phyloP scores from a whole-genome alignment of 2,329 filamentous ascomycete species.

The Hypoxylon sp. region DNA sequence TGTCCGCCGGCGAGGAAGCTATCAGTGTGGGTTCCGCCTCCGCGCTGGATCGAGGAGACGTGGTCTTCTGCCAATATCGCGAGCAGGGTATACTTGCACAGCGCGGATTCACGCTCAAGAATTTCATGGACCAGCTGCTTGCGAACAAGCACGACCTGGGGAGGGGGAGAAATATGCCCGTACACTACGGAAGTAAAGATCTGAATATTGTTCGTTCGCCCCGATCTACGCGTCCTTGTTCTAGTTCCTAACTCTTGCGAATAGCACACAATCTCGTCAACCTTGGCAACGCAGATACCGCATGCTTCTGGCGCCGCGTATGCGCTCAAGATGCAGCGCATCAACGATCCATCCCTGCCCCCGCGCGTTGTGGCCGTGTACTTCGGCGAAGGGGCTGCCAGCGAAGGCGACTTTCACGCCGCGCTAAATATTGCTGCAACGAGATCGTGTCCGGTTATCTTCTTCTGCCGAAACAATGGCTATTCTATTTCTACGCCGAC shows the following conservation, averaged over 20 bases:
- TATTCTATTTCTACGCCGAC: constrained; percentile 92
- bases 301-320: constrained; percentile 89
- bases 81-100: constrained; percentile 92
- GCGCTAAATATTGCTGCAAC: constrained; percentile 92
- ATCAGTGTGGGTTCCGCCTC: constrained; percentile 90
- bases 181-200: constrained; percentile 88
- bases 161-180: constrained; percentile 91
- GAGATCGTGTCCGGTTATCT: constrained; percentile 84
- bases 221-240: not conserved
- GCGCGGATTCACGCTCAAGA: constrained; percentile 82
- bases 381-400: constrained; percentile 90
- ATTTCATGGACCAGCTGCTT: constrained; percentile 97
- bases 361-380: constrained; percentile 80
- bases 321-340: constrained; percentile 81
- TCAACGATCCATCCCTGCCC: constrained; percentile 72
- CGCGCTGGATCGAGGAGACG: constrained; percentile 82
- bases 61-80: constrained; percentile 93
- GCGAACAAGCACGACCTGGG: constrained; percentile 83
- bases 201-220: constrained; percentile 75
- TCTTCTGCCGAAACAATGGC: constrained; percentile 92
- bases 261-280: constrained; percentile 84
- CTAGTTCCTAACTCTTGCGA: constrained; percentile 25
- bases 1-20: constrained; percentile 92
- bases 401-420: constrained; percentile 91
- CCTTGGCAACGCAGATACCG: constrained; percentile 87